Percentiles rank a stretch among this genome's conserved stretches.
Conservation (phyloP, 192 early-diverging fungal species). For the Entrophospora sp. region DNA sequence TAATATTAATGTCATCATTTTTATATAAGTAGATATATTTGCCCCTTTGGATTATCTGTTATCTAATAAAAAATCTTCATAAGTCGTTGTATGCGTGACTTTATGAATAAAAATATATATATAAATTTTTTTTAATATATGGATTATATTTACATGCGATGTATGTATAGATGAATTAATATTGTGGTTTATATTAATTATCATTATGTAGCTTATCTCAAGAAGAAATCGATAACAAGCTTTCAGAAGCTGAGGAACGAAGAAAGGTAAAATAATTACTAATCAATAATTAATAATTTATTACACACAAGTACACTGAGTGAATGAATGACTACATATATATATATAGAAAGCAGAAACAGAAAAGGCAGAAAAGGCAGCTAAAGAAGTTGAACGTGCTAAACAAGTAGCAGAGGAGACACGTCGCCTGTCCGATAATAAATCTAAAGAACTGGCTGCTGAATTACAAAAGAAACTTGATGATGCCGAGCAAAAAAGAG, state of each 20-base stretch:
- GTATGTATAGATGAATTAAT: not conserved
- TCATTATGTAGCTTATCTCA: not conserved
- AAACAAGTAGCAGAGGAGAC: constrained; percentile 11
- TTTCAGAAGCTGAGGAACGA: constrained; percentile 12
- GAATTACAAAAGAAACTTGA: constrained; percentile 3
- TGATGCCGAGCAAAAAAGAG: not conserved
- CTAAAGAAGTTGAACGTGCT: constrained; percentile 6
- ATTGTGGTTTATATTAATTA: not conserved
- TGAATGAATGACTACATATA: no score
- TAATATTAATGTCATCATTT: no score
- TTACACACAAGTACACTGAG: not conserved
- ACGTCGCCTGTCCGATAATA: constrained; percentile 2
- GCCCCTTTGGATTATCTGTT: not conserved
- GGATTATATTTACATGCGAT: not conserved
- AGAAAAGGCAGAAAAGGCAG: not conserved
- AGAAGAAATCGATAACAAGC: constrained; percentile 12
- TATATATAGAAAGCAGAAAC: not conserved
- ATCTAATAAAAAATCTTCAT: not conserved
- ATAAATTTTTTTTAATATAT: not conserved
- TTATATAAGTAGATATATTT: not conserved
- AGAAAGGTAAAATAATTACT: constrained; percentile 5
- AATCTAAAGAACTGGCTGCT: not conserved
- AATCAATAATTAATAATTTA: not conserved
- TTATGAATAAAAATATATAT: not conserved
- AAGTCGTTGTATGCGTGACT: not conserved